Evolutionary conservation across 73 alveolate species (phyloP).

Genomic region (Tetrahymena elliotti): DNA sequence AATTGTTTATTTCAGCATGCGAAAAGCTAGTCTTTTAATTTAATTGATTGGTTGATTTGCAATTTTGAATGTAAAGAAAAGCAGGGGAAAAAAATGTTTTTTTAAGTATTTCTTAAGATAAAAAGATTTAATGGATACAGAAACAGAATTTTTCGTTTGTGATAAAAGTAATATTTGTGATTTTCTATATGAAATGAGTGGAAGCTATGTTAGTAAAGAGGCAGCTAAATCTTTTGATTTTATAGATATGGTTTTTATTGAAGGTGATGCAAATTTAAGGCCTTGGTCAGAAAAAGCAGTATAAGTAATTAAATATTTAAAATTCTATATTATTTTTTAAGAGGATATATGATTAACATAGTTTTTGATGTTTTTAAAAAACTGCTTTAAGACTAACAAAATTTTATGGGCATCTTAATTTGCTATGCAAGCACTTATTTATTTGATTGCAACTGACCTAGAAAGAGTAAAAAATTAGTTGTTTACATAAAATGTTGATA

Average conservation of each 20-base stretch:
- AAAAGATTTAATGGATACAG: conserved; percentile 36
- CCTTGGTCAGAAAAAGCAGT: conserved; percentile 83
- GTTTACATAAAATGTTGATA: not conserved
- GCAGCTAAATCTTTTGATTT: conserved; percentile 67
- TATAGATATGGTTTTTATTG: conserved; percentile 79
- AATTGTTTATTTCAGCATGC: not conserved
- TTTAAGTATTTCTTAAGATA: not conserved
- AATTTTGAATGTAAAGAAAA: too few relatives aligned
- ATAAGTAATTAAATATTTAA: conserved; percentile 33
- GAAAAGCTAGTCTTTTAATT: not conserved
- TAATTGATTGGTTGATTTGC: not conserved
- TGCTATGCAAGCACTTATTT: conserved; percentile 66
- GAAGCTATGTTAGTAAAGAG: conserved; percentile 28
- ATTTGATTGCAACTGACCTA: conserved; percentile 65
- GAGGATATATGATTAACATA: not conserved
- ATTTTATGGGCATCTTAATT: conserved; percentile 70
- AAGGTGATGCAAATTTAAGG: conserved; percentile 69
- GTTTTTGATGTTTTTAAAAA: conserved; percentile 53
- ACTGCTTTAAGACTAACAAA: conserved; percentile 75
- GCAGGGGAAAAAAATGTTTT: not conserved
- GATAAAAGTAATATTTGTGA: conserved; percentile 45
- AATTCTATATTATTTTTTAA: too few relatives aligned
- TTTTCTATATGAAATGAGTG: conserved; percentile 53
- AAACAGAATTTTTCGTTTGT: conserved; percentile 22
- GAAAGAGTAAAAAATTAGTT: not conserved